phyloP scores from a whole-genome alignment of 805 yeast species.

The Candida vartiovaarae region DNA sequence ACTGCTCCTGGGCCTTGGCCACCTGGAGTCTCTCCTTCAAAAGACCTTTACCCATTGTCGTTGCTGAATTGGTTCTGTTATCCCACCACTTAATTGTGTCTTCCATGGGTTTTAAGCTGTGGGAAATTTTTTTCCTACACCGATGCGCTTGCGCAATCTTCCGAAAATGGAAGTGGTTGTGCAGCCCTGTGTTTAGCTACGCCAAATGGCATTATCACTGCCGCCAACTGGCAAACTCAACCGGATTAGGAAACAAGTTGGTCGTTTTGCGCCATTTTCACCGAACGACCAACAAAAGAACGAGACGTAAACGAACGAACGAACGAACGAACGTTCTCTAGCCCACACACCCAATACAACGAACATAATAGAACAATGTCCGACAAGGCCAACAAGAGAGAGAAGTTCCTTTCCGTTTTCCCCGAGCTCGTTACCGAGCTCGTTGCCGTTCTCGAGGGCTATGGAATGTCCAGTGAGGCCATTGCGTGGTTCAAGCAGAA shows the following conservation, averaged over 20 bases:
- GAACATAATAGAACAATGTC: conserved; percentile 10
- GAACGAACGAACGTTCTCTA: no score
- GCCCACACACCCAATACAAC: not conserved
- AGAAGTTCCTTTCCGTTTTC: conserved; percentile 59
- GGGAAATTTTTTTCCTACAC: not conserved
- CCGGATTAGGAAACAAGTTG: no score
- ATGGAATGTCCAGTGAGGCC: conserved; percentile 84
- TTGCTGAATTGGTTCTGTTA: not conserved
- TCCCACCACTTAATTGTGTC: no score
- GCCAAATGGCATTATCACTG: no score
- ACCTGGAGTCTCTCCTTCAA: conserved; percentile 19
- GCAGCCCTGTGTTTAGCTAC: no score
- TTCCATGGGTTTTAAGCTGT: no score
- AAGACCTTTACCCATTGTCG: conserved; percentile 23
- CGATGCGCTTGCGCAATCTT: not conserved
- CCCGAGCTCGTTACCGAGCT: conserved; percentile 76
- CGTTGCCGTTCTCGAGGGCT: conserved; percentile 47
- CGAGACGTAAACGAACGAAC: no score
- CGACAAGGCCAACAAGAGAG: conserved; percentile 30
- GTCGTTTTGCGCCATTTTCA: no score
- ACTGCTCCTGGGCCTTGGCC: conserved; percentile 16
- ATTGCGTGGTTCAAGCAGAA: conserved; percentile 73
- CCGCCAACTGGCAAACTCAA: no score
- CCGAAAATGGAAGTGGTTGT: no score
- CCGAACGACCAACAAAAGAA: no score